A percentile compares a stretch with the other conserved stretches of the same genome.
These are phyloP conservation scores for Leishmania aethiopica DNA, from an alignment of 208 protist species.

Conservation along the genomic window DNA sequence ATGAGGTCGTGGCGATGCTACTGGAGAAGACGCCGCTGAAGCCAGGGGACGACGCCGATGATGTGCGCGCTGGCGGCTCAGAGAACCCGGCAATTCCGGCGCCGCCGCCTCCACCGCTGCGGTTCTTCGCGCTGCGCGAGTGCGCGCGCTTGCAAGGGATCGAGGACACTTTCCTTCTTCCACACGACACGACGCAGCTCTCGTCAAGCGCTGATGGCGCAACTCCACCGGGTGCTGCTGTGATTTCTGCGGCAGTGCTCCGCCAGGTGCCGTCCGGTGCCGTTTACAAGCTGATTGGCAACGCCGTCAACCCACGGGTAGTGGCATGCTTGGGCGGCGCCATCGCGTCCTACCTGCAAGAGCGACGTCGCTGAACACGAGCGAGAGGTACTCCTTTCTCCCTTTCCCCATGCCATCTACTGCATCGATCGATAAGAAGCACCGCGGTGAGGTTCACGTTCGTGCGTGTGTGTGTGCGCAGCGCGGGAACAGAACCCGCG, in stretches of 20 bases:
- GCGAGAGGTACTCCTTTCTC: conserved; percentile 4
- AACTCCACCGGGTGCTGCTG: not conserved
- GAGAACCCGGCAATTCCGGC: not conserved
- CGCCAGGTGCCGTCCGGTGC: conserved; percentile 33
- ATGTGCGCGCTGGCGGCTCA: not conserved
- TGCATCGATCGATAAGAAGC: not conserved
- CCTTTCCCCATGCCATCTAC: conserved; percentile 8
- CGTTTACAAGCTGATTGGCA: conserved; percentile 75
- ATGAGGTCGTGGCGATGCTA: conserved; percentile 3
- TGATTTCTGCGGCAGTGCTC: conserved; percentile 4
- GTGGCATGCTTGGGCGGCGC: conserved; percentile 41
- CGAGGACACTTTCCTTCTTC: conserved; percentile 50
- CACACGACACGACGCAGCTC: conserved; percentile 20
- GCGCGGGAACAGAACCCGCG: too few relatives aligned
- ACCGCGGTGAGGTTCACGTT: not conserved
- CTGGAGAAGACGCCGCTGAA: not conserved
- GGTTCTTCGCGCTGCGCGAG: conserved; percentile 71
- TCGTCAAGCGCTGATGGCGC: not conserved
- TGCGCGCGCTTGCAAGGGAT: conserved; percentile 82
- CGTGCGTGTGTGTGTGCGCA: not conserved
- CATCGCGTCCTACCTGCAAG: conserved; percentile 16
- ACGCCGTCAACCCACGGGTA: conserved; percentile 81
- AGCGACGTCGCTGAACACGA: not conserved
- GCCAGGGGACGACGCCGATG: not conserved
- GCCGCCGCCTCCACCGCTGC: conserved; percentile 31